Evolutionary conservation across 495 filamentous ascomycete genomes (phyloP).

Genomic region (Xylaria scruposa): DNA sequence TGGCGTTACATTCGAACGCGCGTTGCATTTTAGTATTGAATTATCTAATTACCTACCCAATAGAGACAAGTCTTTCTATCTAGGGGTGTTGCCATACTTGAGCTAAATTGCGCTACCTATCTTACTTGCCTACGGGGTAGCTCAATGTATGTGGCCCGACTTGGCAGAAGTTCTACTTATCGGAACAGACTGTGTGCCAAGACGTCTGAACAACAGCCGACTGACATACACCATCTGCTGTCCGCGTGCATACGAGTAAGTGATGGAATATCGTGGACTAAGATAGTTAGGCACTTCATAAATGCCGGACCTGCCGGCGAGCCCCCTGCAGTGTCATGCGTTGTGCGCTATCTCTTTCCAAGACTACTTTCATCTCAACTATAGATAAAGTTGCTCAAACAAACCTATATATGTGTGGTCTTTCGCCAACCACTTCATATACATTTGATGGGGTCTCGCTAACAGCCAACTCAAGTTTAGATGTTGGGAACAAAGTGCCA

Average conservation of each 20-base stretch:
- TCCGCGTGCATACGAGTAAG: background rate
- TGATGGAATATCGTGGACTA: background rate
- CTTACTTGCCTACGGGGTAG: background rate
- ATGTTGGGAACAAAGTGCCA: background rate
- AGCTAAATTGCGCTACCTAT: conserved; percentile 15
- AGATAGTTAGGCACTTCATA: background rate
- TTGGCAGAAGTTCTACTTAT: background rate
- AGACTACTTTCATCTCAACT: background rate
- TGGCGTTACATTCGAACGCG: background rate
- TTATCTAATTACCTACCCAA: conserved; percentile 22
- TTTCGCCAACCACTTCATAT: background rate
- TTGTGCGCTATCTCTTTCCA: background rate
- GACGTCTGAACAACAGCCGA: background rate
- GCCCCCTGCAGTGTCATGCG: background rate
- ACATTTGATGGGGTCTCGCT: background rate
- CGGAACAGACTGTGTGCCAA: background rate
- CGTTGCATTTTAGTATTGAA: background rate
- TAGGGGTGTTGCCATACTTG: conserved; percentile 11
- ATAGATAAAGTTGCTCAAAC: background rate
- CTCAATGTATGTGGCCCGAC: background rate
- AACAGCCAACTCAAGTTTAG: background rate
- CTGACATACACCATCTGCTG: background rate
- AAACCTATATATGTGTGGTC: background rate
- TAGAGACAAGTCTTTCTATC: conserved; percentile 11
- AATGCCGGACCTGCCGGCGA: conserved; percentile 11